Percentiles rank a stretch among this genome's conserved stretches.
Conservation (phyloP, 1,139 yeast genomes). For the Geotrichum citri-aurantii region DNA sequence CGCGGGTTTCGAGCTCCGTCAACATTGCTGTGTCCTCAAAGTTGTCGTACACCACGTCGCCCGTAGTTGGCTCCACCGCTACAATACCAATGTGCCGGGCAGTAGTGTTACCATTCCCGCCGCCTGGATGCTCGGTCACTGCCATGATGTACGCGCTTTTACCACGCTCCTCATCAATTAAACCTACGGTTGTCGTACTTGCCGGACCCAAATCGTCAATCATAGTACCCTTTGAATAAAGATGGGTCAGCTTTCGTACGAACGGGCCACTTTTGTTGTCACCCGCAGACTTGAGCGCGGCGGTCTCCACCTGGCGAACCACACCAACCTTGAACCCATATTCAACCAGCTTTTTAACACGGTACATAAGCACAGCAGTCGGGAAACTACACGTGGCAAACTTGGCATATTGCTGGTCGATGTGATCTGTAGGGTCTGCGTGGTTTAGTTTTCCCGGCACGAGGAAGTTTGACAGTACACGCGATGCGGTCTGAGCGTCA, state of each 20-base stretch:
- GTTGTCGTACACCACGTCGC: slow-evolving; percentile 66
- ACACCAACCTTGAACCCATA: slow-evolving; percentile 63
- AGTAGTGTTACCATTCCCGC: slow-evolving; percentile 26
- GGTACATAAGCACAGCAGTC: slow-evolving; percentile 63
- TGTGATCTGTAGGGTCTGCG: slow-evolving; percentile 20
- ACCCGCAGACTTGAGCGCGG: slow-evolving; percentile 57
- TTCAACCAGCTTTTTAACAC: slow-evolving; percentile 47
- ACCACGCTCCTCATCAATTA: slow-evolving; percentile 21
- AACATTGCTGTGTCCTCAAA: slow-evolving; percentile 54
- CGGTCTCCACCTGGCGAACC: slow-evolving; percentile 78
- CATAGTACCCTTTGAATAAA: slow-evolving; percentile 82
- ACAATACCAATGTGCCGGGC: slow-evolving; percentile 42
- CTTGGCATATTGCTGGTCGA: slow-evolving; percentile 40
- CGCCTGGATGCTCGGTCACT: not conserved
- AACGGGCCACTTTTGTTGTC: slow-evolving; percentile 49
- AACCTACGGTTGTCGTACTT: not conserved
- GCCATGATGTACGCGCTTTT: slow-evolving; percentile 20
- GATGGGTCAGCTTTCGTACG: slow-evolving; percentile 60
- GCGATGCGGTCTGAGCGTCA: slow-evolving; percentile 70
- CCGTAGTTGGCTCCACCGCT: slow-evolving; percentile 72
- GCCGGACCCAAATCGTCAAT: slow-evolving; percentile 46
- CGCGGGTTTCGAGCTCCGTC: slow-evolving; percentile 63
- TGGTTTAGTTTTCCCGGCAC: slow-evolving; percentile 46
- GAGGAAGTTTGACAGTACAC: slow-evolving; percentile 61
- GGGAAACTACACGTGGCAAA: slow-evolving; percentile 88